Conservation (phyloP, 1,284 basidiomycete genomes). For the Golubevia pallescens region DNA sequence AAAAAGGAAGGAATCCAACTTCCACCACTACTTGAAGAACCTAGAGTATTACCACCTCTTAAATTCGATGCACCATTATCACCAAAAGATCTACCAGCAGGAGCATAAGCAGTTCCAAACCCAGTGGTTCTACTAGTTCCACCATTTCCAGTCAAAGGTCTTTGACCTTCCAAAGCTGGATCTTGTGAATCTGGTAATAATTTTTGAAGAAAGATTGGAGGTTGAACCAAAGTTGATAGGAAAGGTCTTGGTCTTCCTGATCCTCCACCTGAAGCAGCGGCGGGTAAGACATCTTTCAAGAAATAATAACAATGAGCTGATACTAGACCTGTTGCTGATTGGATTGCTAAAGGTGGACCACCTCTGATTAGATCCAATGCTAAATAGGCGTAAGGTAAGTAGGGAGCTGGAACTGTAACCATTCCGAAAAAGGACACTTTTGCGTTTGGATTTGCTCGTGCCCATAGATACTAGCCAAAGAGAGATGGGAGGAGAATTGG, state of each 20-base stretch:
- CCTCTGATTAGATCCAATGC: slow-evolving; percentile 74
- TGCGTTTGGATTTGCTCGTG: slow-evolving; percentile 28
- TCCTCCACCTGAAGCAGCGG: not conserved
- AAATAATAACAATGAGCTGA: slow-evolving; percentile 73
- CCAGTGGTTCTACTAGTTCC: slow-evolving; percentile 1
- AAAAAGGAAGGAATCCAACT: slow-evolving; percentile 17
- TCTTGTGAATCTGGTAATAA: slow-evolving; percentile 38
- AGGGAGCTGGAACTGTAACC: slow-evolving; percentile 69
- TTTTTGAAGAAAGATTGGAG: slow-evolving; percentile 8
- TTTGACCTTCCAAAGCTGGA: slow-evolving; percentile 26
- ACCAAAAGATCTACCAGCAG: slow-evolving; percentile 5
- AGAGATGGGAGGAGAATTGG: slow-evolving; percentile 65
- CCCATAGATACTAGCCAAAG: slow-evolving; percentile 25
- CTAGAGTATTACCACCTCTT: not conserved
- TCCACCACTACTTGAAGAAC: slow-evolving; percentile 1
- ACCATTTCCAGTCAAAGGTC: slow-evolving; percentile 15
- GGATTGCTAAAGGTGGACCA: slow-evolving; percentile 71
- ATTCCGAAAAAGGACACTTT: slow-evolving; percentile 46
- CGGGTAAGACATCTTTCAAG: slow-evolving; percentile 13
- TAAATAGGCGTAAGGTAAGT: slow-evolving; percentile 78
- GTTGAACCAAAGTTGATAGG: slow-evolving; percentile 1
- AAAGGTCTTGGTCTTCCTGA: not conserved
- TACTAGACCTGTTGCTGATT: slow-evolving; percentile 74
- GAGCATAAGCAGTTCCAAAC: slow-evolving; percentile 17
- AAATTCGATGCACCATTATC: not conserved